Base-by-base conservation (phyloP, 805 yeast species). In the Ogataea angusta region DNA sequence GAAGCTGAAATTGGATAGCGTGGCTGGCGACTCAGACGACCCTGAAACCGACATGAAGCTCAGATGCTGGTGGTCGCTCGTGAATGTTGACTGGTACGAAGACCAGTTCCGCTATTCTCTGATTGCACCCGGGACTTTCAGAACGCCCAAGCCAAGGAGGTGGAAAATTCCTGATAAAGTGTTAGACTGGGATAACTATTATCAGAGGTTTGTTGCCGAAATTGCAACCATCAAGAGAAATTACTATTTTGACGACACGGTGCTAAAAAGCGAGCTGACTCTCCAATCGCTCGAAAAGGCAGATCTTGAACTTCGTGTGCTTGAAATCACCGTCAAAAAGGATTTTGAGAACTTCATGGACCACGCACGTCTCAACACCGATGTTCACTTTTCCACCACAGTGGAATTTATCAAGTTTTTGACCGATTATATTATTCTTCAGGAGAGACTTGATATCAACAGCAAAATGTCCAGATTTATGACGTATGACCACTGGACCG, bases 21-120 rank as follows among this genome's bases (percentile, higher is more conserved):
- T 33, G 12, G 44, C 42, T 12, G 41, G 36, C 22, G 36, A 35
- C 9, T 16, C 36, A 3, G 34, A 26, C 16, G 47, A 46, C 9
- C 23, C 30, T 29, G 46, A 35, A 3, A 17, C 19, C 6, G 42
- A 49, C 17, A 13, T 48, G 15, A 54, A 46, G 32, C 26, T 46
- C 5, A 30, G 45, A 18, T 42, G 47, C 16, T 60, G 66, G 62
- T 63, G 68, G 68, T 26, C 51, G 1, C 46, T 62, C 16, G 48
- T 62, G 6, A 51, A 49, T 6, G 42, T 52, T 23, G 69, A 64
- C 43, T 65, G 68, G 68, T 51, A 51, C 26, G 67, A 65, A 30
- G 56, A 53, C 23, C 46, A 47, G 22, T 54, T 52, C 23, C 39
- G 63, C 10, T 50, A 49, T 34, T 47, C 56, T 0, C 24, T 59